These are phyloP conservation scores for Aegilops speltoides DNA, from an alignment of 176 grass and related monocot genomes.

Conservation along the genomic window DNA sequence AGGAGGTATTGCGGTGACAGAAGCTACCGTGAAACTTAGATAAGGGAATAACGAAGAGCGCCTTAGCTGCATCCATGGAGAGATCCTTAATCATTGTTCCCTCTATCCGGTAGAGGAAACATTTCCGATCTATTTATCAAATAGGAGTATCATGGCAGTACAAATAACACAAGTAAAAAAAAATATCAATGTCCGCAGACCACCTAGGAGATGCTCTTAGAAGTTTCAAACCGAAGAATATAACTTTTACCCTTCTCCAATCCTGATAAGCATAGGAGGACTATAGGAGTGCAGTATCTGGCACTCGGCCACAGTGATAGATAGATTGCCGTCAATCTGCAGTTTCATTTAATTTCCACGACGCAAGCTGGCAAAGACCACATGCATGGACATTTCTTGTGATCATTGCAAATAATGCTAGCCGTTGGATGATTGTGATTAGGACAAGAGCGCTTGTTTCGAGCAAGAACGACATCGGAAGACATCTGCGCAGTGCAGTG, in stretches of 20 bases:
- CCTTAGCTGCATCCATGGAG: too few relatives aligned
- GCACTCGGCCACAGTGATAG: not conserved
- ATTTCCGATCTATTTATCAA: too few relatives aligned
- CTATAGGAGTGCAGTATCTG: not conserved
- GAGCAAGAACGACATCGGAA: slow-evolving; percentile 19
- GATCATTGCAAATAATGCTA: slow-evolving; percentile 46
- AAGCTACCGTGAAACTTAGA: too few relatives aligned
- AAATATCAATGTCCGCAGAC: too few relatives aligned
- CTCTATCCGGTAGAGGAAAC: too few relatives aligned
- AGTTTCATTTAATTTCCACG: slow-evolving; percentile 12
- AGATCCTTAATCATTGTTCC: too few relatives aligned
- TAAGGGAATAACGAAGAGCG: too few relatives aligned
- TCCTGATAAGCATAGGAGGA: not conserved
- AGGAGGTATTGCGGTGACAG: too few relatives aligned
- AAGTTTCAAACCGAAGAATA: not conserved
- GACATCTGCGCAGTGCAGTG: not conserved
- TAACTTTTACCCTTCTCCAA: not conserved
- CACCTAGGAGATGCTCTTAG: too few relatives aligned
- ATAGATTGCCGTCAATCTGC: slow-evolving; percentile 3
- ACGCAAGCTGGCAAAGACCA: slow-evolving; percentile 37
- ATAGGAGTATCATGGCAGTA: too few relatives aligned
- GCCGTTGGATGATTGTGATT: slow-evolving; percentile 23
- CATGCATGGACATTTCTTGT: slow-evolving; percentile 33
- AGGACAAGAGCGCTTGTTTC: slow-evolving; percentile 31
- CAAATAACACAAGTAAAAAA: too few relatives aligned